Conservation (phyloP, 805 yeast species). For the Candida pseudoglaebosa region DNA sequence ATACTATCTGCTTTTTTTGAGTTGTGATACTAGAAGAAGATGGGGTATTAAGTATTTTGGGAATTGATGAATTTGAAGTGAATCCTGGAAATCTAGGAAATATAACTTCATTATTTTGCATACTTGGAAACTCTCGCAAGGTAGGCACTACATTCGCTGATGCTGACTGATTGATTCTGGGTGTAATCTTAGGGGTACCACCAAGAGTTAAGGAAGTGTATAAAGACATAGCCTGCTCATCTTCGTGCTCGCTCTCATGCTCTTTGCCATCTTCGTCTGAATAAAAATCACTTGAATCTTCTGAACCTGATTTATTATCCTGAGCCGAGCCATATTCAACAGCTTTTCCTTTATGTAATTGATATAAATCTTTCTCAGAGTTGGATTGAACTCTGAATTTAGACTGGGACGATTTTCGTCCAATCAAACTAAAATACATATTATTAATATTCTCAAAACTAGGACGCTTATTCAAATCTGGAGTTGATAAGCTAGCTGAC, state of each 20-base stretch:
- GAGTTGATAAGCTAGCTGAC: constrained; percentile 11
- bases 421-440: constrained; percentile 19
- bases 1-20: constrained; percentile 9
- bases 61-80: constrained; percentile 5
- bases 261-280: constrained; percentile 14
- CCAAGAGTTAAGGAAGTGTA: constrained; percentile 50
- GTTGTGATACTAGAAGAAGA: constrained; percentile 2
- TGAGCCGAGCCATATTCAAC: constrained; percentile 8
- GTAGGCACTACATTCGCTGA: constrained; percentile 34
- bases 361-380: constrained; percentile 13
- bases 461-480: constrained; percentile 14
- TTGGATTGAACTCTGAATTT: constrained; percentile 13
- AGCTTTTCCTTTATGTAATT: constrained; percentile 2
- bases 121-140: constrained; percentile 39
- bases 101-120: constrained; percentile 23
- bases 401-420: constrained; percentile 14
- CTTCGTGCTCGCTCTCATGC: constrained; percentile 47
- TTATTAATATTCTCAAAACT: constrained; percentile 27
- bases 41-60: constrained; percentile 1
- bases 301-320: constrained; percentile 25
- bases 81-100: constrained; percentile 19
- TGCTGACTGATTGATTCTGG: constrained; percentile 16
- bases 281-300: constrained; percentile 31
- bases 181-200: constrained; percentile 21
- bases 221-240: constrained; percentile 65